Base-by-base conservation (phyloP, 2,329 filamentous ascomycete genomes). In the Xylariaceae sp. region DNA sequence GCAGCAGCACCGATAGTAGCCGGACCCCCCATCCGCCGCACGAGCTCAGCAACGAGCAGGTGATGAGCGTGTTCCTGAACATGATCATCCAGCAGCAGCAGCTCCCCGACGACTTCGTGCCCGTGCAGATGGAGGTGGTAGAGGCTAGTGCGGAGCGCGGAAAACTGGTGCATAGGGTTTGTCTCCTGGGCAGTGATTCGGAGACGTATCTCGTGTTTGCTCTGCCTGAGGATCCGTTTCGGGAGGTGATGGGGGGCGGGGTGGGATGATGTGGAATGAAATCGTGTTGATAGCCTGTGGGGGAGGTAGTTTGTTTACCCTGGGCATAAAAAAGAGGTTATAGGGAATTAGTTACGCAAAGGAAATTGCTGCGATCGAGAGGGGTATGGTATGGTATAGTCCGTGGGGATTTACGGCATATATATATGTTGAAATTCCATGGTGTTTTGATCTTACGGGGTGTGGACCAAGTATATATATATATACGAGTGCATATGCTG, bases 121-220 rank as follows among this genome's bases (percentile, higher is more conserved):
- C 73, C 1, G 55, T 67, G 3, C 63, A 65, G 37, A 76, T 80
- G 70, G 69, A 77, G 44, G 66, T 75, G 5, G 66, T 69, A 34
- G 65, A 65, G 23, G 62, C 57, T 23, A 69, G 62, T 28, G 59
- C 62, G 5, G 52, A 64, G 14, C 61, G 69, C 29, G 71, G 70
- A 2, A 64, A 68, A 17, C 56, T 76, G 9, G 69, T 74, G 1
- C 60, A 65, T 3, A 63, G 74, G 34, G 59, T 78, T 3, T 74
- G 70, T 43, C 55, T 80, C 7, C 54, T 79, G 7, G 68, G 68
- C 12, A 67, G 67, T 9, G 71, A 75, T 43, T 60, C 64, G 36
- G 61, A 66, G 14, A 66, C 62, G 3, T 70, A 73, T 50, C 68
- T 62, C 37, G 69, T 71, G 1, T 76, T 71, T 51, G 56, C 61